phyloP scores from a whole-genome alignment of 2,329 filamentous ascomycete species.

The Phoma sp. region DNA sequence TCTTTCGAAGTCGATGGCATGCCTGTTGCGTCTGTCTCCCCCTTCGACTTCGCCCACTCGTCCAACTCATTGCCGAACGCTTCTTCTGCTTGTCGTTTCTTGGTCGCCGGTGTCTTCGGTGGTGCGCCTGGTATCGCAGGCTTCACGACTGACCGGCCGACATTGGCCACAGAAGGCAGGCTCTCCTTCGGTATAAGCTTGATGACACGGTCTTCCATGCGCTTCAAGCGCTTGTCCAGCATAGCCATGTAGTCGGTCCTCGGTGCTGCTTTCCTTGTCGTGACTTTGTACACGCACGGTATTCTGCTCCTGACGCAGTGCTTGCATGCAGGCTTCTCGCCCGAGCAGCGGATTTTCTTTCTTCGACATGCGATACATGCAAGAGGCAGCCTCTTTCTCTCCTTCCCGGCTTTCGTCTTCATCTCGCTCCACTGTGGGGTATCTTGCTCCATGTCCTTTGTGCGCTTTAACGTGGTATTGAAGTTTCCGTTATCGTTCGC shows the following conservation, averaged over 20 bases:
- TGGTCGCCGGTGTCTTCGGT: constrained; percentile 65
- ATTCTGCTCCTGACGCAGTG: constrained; percentile 92
- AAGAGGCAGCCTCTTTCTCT: constrained; percentile 88
- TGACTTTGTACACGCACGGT: constrained; percentile 97
- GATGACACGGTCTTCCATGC: constrained; percentile 98
- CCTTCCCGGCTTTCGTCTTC: constrained; percentile 80
- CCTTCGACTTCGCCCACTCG: constrained; percentile 73
- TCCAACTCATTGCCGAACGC: constrained; percentile 85
- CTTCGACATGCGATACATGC: constrained; percentile 95
- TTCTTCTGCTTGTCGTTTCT: constrained; percentile 85
- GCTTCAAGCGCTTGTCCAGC: constrained; percentile 92
- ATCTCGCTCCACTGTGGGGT: constrained; percentile 60
- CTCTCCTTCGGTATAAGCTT: constrained; percentile 92
- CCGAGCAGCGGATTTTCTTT: constrained; percentile 98
- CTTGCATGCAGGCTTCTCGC: constrained; percentile 96
- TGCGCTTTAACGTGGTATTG: constrained; percentile 31
- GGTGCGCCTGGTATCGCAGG: constrained; percentile 70
- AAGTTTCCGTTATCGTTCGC: constrained; percentile 37
- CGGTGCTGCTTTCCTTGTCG: constrained; percentile 89
- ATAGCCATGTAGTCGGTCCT: constrained; percentile 99
- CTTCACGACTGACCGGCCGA: constrained; percentile 84
- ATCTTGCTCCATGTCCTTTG: constrained; percentile 43
- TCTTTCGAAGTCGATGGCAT: constrained; percentile 57
- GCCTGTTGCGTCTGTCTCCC: constrained; percentile 61
- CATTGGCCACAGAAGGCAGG: constrained; percentile 69